These are phyloP conservation scores for Stephanodiscus minutulus DNA, from an alignment of 108 stramenopile species.

Conservation along the genomic window DNA sequence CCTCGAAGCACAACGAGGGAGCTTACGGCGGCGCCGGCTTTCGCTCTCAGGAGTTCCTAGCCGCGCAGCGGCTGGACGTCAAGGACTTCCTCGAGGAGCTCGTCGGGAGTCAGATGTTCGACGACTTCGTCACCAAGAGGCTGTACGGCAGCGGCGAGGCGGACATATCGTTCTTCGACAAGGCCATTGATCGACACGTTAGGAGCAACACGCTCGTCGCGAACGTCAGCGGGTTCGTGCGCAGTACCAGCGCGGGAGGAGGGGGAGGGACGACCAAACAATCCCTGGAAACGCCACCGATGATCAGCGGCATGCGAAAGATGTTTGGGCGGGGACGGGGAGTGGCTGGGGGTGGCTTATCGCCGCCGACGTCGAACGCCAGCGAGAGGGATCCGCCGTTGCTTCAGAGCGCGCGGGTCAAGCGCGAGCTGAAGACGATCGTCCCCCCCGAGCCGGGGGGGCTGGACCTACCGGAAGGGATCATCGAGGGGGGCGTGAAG, in stretches of 20 bases:
- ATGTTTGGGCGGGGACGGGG: conserved; percentile 31
- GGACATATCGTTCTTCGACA: conserved; percentile 85
- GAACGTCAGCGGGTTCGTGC: conserved; percentile 49
- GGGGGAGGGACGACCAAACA: neutral
- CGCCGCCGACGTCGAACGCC: neutral
- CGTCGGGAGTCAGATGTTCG: conserved; percentile 82
- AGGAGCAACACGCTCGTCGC: conserved; percentile 71
- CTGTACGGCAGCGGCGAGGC: conserved; percentile 82
- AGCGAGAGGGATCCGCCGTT: conserved; percentile 62
- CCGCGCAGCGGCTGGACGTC: conserved; percentile 68
- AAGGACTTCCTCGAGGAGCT: conserved; percentile 72
- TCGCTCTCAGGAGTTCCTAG: conserved; percentile 68
- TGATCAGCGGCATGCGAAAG: conserved; percentile 6
- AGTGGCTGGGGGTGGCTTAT: neutral
- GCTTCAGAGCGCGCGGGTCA: conserved; percentile 74
- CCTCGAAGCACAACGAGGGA: conserved; percentile 79
- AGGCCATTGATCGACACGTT: conserved; percentile 74
- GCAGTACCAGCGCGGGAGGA: conserved; percentile 19
- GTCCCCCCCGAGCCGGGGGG: conserved; percentile 81
- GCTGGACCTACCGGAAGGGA: conserved; percentile 54
- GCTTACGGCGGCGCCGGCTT: conserved; percentile 82
- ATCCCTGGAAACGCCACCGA: conserved; percentile 1
- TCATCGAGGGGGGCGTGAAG: conserved; percentile 12
- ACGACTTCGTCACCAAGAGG: conserved; percentile 83
- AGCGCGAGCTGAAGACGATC: conserved; percentile 80